Base-by-base conservation (phyloP, 2,329 filamentous ascomycete species). In the Phoma sp. region DNA sequence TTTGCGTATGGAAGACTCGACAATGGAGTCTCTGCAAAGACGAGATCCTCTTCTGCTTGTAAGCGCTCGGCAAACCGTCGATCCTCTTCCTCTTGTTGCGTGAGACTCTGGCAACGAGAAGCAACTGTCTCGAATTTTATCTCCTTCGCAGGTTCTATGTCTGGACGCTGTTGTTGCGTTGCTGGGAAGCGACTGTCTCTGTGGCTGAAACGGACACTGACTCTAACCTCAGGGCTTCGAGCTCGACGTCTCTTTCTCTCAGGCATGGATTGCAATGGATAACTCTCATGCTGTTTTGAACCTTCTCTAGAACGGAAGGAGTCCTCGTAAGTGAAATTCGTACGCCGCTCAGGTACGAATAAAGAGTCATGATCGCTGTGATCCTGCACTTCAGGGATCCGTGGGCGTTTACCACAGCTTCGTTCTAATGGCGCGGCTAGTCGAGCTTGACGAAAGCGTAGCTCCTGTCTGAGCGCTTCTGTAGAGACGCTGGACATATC, bases 401-500 rank as follows among this genome's bases (percentile, higher is more conserved):
- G 4, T 12, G 2, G n/a, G 12, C 21, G 15, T 33, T 33, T 12
- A 29, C 27, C 10, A 9, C 10, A n/a, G 12, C 19, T 29, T 31
- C 6, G 12, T 22, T 19, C 19, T 1, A 29, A 9, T n/a, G 29
- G 29, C 33, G 13, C 13, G 13, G 15, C 9, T 21, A 24, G 2
- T 21, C 17, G 48, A 17, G 35, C 35, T 39, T 39, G 33, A 7
- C 40, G 48, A 27, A 43, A 27, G 6, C 40, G 32, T 12, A 44
- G 9, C 35, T 51, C 40, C 3, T 19, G 17, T 10, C 21, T 27
- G 10, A 51, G 48, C 6, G 27, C 48, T 25, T 44, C 40, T 4
- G 48, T 51, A 6, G 40, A 51, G 8, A 51, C 0, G 15, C 9
- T 19, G 10, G 48, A 51, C 9, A 51, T 27, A 12, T 51, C 35